Evolutionary conservation across 352 stramenopile genomes (phyloP), one percentile per base, ranked within the genome.

Genomic region (Thraustotheca clavata): DNA sequence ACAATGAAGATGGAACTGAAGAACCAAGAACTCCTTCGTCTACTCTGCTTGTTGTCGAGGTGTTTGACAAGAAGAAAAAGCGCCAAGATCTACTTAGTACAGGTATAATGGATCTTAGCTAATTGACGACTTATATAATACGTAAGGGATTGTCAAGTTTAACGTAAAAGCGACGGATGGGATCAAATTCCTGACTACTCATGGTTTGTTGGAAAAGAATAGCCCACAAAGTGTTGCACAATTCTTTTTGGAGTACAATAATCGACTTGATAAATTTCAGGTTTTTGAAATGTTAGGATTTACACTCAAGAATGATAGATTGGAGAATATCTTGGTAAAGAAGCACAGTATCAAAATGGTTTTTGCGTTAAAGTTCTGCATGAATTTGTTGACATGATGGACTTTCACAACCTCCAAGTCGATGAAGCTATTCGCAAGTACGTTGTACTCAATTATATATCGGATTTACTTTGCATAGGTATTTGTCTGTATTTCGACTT

Each of bases 401-500:
- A 99, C 69, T 99, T 99, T 74, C 79, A 76, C 8, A 92, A 84
- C 7, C 67, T 89, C 29, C 93, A 89, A 67, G 98, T 99, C 70
- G 97, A 99, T 75, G 87, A 98, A 39, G 97, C 96, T 18, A 98
- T 99, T 67, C 87, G 97, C 26, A 77, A 96, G 27, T 65, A 34
- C 0, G 55, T 43, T 12, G 26, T 1, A 8, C 11, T 9, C n/a
- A 20, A 6, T 14, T 46, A 35, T 34, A 22, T 29, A 26, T 20
- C 31, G 8, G 29, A 9, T 7, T 61, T 54, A 52, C n/a, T 38
- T 54, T 4, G 18, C n/a, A 32, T 65, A 65, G 57, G 39, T 99
- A 99, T 71, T 83, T 99, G 20, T 83, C 87, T 29, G 95, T 95
- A 31, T 99, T 99, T 76, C 93, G 97, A 33, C 80, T 99, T 5